Conservation (phyloP, 805 yeast genomes). For the Candida yuanshanica region DNA sequence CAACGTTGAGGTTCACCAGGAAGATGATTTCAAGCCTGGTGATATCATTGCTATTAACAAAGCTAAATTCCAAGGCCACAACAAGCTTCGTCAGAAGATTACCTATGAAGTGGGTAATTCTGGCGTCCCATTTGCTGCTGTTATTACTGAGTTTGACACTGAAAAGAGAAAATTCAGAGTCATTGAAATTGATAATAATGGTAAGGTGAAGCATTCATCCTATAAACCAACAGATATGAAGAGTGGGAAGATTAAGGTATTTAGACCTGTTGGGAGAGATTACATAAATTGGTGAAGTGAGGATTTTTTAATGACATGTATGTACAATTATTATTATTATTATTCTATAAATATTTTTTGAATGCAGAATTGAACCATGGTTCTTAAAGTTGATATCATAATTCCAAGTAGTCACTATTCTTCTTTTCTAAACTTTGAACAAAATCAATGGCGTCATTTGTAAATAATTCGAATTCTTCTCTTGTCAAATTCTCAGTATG, state of each 20-base stretch:
- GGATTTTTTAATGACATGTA: not conserved
- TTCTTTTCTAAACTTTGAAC: conserved; percentile 7
- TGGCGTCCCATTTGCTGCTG: conserved; percentile 46
- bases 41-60: conserved; percentile 74
- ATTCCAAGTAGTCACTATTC: not conserved
- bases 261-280: conserved; percentile 69
- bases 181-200: conserved; percentile 46
- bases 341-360: not conserved
- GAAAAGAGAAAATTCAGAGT: conserved; percentile 67
- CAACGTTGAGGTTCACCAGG: conserved; percentile 42
- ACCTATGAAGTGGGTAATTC: conserved; percentile 52
- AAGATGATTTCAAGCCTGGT: conserved; percentile 71
- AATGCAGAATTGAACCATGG: not conserved
- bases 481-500: conserved; percentile 8
- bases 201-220: conserved; percentile 51
- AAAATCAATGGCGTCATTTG: conserved; percentile 14
- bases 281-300: conserved; percentile 60
- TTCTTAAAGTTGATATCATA: not conserved
- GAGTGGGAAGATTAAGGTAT: conserved; percentile 74
- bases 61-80: conserved; percentile 67
- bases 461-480: conserved; percentile 16
- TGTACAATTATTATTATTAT: not conserved
- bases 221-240: conserved; percentile 69
- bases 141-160: conserved; percentile 70
- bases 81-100: conserved; percentile 51